Percentiles rank a stretch among this genome's conserved stretches.
phyloP scores from a whole-genome alignment of 441 rosid genomes.

The Melastoma candidum region DNA sequence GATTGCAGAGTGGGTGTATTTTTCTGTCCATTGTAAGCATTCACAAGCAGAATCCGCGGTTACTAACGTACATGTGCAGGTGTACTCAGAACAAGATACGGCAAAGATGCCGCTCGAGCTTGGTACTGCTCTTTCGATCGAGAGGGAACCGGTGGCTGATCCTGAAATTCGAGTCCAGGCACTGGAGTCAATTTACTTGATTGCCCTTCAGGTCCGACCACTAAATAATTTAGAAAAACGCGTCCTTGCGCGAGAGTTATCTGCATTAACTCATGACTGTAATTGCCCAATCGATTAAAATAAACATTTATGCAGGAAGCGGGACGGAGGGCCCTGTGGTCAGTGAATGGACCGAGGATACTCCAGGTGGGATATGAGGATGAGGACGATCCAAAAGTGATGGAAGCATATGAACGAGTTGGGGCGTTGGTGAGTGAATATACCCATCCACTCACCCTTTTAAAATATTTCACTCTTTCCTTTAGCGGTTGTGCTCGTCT shows the following conservation, averaged over 20 bases:
- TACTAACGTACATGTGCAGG: conserved; percentile 22
- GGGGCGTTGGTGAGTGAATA: conserved; percentile 59
- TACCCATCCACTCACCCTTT: neutral
- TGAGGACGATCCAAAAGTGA: conserved; percentile 76
- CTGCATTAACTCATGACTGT: too few species aligned
- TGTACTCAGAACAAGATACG: conserved; percentile 51
- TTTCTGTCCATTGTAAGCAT: too few species aligned
- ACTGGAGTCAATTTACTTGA: conserved; percentile 79
- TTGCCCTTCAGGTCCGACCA: conserved; percentile 49
- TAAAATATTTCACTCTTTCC: neutral
- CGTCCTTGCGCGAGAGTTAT: too few species aligned
- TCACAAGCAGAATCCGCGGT: too few species aligned
- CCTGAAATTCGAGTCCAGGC: conserved; percentile 71
- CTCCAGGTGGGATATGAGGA: conserved; percentile 82
- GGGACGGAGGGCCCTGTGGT: conserved; percentile 85
- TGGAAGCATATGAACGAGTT: conserved; percentile 82
- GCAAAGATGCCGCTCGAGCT: conserved; percentile 88
- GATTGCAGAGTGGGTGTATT: too few species aligned
- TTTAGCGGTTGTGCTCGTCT: neutral
- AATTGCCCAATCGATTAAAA: too few species aligned
- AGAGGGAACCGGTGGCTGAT: conserved; percentile 78
- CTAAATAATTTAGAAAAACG: neutral
- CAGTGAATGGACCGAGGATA: conserved; percentile 72
- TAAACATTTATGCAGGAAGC: conserved; percentile 44
- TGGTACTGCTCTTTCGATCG: conserved; percentile 70